Conservation (phyloP, 1,284 basidiomycete species). For the Porodaedalea pini region DNA sequence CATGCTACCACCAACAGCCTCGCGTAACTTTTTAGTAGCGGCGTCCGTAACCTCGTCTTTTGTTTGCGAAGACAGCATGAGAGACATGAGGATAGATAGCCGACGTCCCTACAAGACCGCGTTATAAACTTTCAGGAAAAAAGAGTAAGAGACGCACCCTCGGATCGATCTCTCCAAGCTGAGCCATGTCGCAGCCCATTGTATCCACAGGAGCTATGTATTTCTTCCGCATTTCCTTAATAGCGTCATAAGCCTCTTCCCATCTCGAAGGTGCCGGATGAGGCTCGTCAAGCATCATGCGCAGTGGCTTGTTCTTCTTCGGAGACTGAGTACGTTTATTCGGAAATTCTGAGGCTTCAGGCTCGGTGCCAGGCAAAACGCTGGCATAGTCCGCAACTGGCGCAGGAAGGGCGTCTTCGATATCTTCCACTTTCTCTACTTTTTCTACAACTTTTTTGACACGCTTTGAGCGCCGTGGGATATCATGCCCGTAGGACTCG, state of each 20-base stretch:
- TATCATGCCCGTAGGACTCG: not conserved
- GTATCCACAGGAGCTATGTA: conserved; percentile 86
- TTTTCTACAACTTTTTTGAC: not conserved
- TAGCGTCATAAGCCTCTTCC: conserved; percentile 72
- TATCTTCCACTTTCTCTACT: conserved; percentile 8
- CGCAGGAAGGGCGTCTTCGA: not conserved
- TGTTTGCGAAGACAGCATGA: conserved; percentile 96
- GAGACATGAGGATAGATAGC: conserved; percentile 83
- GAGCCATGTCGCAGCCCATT: conserved; percentile 81
- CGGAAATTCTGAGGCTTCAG: not conserved
- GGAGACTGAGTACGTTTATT: conserved; percentile 24
- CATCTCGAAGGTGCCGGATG: conserved; percentile 74
- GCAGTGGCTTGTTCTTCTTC: conserved; percentile 46
- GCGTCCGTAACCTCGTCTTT: conserved; percentile 89
- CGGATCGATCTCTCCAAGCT: conserved; percentile 58
- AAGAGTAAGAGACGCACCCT: conserved; percentile 43
- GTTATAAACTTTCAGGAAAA: not conserved
- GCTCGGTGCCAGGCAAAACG: not conserved
- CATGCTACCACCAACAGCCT: conserved; percentile 72
- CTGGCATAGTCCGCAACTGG: not conserved
- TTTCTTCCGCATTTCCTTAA: conserved; percentile 73
- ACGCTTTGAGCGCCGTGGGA: conserved; percentile 15
- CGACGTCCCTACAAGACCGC: conserved; percentile 57
- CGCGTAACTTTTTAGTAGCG: conserved; percentile 76
- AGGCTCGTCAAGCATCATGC: conserved; percentile 55